Evolutionary conservation across 176 grass and related monocot species (phyloP).

Genomic region (Avena atlantica): DNA sequence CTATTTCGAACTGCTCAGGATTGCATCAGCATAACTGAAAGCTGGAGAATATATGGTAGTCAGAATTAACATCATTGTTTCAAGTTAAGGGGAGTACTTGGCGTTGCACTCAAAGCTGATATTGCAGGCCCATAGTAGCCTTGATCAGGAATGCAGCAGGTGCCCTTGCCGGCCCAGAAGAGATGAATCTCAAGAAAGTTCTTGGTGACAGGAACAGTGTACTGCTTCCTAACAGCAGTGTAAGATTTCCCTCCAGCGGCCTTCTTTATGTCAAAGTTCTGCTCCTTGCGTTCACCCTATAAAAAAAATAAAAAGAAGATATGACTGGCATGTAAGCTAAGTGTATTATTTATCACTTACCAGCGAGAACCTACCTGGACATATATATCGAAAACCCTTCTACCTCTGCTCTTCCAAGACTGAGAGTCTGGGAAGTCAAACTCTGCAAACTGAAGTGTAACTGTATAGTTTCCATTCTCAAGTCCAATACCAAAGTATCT

Average conservation of each 20-base stretch:
- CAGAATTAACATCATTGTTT: not conserved
- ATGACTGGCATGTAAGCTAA: not conserved
- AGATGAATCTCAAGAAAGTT: constrained; percentile 98
- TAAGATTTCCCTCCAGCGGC: constrained; percentile 59
- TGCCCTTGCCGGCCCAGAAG: constrained; percentile 98
- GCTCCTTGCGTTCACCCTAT: constrained; percentile 65
- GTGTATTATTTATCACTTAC: constrained; percentile 9
- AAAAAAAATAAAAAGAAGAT: not conserved
- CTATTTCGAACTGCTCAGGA: not conserved
- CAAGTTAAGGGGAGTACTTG: constrained; percentile 48
- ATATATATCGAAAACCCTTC: constrained; percentile 94
- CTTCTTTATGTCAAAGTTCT: constrained; percentile 91
- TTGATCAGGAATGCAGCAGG: constrained; percentile 76
- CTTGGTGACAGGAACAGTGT: constrained; percentile 60
- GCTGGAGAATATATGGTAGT: not conserved
- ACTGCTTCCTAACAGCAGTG: constrained; percentile 62
- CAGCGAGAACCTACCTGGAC: constrained; percentile 59
- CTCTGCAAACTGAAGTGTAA: constrained; percentile 83
- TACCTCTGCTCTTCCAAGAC: constrained; percentile 62
- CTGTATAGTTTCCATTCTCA: constrained; percentile 90
- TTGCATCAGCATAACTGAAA: no score
- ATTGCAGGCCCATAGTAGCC: constrained; percentile 84
- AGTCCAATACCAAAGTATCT: constrained; percentile 93
- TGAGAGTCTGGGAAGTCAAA: constrained; percentile 48
- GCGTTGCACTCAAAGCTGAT: constrained; percentile 83